Evolutionary conservation across 148 eudicot species (phyloP).

Genomic region (Limonium bicolor): DNA sequence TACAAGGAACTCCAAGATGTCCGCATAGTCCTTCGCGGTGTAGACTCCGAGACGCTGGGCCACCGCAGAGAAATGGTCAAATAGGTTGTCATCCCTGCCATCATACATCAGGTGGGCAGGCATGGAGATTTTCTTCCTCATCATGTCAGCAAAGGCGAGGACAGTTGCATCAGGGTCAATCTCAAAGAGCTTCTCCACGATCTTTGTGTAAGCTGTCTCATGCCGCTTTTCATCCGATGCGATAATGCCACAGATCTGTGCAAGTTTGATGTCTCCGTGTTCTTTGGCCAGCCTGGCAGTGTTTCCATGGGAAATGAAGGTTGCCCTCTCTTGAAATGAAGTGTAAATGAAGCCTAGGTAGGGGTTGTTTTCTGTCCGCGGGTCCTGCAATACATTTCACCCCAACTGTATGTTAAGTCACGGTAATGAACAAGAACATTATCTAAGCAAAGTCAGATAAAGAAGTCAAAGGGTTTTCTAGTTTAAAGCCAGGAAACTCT

Average conservation of each 20-base stretch:
- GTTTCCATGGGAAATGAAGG: constrained; percentile 34
- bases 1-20: constrained; percentile 27
- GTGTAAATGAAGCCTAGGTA: constrained; percentile 41
- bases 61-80: constrained; percentile 22
- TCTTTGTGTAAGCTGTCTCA: constrained; percentile 34
- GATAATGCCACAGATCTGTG: constrained; percentile 30
- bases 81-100: constrained; percentile 25
- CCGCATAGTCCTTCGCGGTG: constrained; percentile 34
- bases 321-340: constrained; percentile 42
- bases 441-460: neutral
- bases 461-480: neutral
- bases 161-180: constrained; percentile 27
- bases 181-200: constrained; percentile 36
- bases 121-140: constrained; percentile 34
- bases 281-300: constrained; percentile 35
- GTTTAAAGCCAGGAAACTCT: neutral
- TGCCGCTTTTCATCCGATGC: constrained; percentile 41
- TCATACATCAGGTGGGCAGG: constrained; percentile 38
- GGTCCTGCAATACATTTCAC: too few relatives aligned
- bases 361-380: constrained; percentile 28
- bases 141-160: constrained; percentile 28
- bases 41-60: constrained; percentile 36
- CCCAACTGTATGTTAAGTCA: constrained; percentile 6
- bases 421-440: neutral
- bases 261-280: constrained; percentile 25